Evolutionary conservation across 2,329 filamentous ascomycete genomes (phyloP).

Genomic region (Calonectria pteridis): DNA sequence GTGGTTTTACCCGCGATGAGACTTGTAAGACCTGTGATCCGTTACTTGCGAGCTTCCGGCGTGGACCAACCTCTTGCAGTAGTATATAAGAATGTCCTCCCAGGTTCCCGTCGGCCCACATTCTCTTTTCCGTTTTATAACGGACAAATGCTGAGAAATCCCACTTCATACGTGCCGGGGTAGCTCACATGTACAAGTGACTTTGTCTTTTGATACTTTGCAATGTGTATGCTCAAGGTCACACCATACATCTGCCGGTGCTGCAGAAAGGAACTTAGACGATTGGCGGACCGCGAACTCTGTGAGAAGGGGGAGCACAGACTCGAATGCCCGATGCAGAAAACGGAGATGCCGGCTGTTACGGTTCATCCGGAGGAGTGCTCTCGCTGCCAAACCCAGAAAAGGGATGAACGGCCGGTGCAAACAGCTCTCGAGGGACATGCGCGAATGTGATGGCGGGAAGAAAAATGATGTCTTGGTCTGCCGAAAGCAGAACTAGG

Average conservation of each 20-base stretch:
- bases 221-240: background rate
- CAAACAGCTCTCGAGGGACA: background rate
- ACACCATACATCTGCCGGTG: background rate
- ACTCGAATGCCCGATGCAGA: background rate
- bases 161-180: background rate
- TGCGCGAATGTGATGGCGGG: background rate
- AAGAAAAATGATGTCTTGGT: background rate
- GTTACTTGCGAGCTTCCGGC: background rate
- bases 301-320: background rate
- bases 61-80: background rate
- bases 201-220: background rate
- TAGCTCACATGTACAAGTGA: background rate
- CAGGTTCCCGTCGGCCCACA: background rate
- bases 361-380: background rate
- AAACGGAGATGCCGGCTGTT: background rate
- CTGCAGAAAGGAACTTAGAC: background rate
- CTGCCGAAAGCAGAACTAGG: background rate
- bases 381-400: background rate
- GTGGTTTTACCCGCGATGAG: background rate
- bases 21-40: background rate
- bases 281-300: background rate
- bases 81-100: background rate
- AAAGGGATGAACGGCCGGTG: background rate
- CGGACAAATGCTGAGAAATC: too few species aligned
- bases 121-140: background rate